Conservation (phyloP, 768 basidiomycete species). For the Kwoniella europaea region DNA sequence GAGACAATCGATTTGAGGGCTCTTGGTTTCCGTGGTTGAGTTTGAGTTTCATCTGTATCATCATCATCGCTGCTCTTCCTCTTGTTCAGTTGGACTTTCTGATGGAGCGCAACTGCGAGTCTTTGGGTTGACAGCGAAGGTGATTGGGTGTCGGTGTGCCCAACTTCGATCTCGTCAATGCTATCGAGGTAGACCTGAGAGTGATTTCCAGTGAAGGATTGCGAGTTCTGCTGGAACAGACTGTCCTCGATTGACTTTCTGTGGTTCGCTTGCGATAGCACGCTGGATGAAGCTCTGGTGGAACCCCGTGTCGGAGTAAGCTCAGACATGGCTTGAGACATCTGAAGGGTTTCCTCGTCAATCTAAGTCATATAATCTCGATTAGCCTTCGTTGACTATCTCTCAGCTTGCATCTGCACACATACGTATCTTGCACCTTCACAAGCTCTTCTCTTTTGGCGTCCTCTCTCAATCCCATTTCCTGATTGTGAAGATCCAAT, state of each 20-base stretch:
- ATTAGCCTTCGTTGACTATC: neutral
- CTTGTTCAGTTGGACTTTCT: neutral
- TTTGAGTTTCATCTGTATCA: neutral
- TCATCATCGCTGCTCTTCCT: neutral
- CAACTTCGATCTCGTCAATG: neutral
- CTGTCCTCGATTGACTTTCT: neutral
- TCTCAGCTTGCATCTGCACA: neutral
- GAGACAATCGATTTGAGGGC: neutral
- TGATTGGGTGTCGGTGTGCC: neutral
- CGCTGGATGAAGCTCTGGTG: neutral
- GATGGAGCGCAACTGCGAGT: neutral
- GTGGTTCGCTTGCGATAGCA: neutral
- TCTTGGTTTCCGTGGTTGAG: neutral
- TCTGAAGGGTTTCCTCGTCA: conserved; percentile 10
- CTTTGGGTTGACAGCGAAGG: neutral
- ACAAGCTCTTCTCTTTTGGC: neutral
- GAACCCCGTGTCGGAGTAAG: neutral
- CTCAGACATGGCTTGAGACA: conserved; percentile 1
- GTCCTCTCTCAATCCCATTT: neutral
- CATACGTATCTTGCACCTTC: neutral
- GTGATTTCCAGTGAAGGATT: neutral
- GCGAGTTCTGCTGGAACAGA: neutral
- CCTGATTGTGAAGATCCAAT: conserved; percentile 1
- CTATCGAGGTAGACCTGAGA: neutral
- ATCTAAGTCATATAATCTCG: neutral